Percentiles rank a stretch among this genome's conserved stretches.
Evolutionary conservation across 495 filamentous ascomycete species (phyloP).

Genomic region (Aspergillus sparsus): DNA sequence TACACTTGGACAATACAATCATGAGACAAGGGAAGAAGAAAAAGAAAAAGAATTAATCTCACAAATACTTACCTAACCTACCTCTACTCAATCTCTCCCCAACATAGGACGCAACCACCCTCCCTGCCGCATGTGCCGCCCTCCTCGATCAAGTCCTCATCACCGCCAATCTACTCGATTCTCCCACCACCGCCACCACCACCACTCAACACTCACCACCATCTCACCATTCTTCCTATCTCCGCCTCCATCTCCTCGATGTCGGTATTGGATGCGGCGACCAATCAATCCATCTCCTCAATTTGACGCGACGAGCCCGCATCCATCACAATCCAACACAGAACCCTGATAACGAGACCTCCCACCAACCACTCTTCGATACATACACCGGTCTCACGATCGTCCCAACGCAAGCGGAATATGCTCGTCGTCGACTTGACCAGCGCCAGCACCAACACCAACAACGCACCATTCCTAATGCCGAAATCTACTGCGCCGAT

Average conservation of each 20-base stretch:
- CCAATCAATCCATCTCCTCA: constrained; percentile 39
- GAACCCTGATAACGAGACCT: neutral
- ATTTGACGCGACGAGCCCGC: neutral
- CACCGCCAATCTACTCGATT: constrained; percentile 31
- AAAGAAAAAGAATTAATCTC: constrained; percentile 5
- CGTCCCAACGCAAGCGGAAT: constrained; percentile 31
- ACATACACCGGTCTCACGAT: constrained; percentile 50
- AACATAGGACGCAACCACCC: constrained; percentile 30
- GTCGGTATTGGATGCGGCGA: constrained; percentile 55
- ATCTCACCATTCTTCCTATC: neutral
- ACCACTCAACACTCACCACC: neutral
- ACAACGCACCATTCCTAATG: neutral
- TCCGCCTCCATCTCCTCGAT: constrained; percentile 40
- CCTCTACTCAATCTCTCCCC: too few species aligned
- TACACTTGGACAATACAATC: neutral
- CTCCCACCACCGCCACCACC: constrained; percentile 3
- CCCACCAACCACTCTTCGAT: constrained; percentile 25
- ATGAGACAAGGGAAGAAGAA: neutral
- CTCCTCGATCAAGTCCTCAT: constrained; percentile 46
- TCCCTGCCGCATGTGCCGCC: constrained; percentile 42
- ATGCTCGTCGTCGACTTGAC: constrained; percentile 29
- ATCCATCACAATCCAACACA: neutral
- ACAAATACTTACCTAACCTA: neutral
- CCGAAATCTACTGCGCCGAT: constrained; percentile 35
- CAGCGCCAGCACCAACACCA: neutral